These are phyloP conservation scores for Tranzscheliella williamsii DNA, from an alignment of 1,284 basidiomycete species.

Conservation along the genomic window DNA sequence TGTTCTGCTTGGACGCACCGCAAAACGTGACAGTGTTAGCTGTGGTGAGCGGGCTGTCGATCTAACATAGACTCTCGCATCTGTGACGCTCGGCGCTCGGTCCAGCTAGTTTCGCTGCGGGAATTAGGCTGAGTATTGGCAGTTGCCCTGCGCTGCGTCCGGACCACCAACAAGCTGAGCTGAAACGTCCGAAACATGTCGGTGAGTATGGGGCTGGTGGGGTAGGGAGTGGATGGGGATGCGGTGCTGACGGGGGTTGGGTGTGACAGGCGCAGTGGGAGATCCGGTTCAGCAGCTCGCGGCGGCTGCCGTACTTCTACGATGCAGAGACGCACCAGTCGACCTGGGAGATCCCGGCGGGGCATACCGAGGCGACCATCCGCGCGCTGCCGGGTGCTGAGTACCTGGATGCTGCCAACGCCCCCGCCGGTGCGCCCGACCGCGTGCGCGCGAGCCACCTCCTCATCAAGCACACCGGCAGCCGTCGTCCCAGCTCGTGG, in stretches of 20 bases:
- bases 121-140: too few species aligned
- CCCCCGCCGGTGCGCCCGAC: constrained; percentile 51
- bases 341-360: constrained; percentile 78
- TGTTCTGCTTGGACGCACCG: too few species aligned
- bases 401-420: constrained; percentile 39
- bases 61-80: too few species aligned
- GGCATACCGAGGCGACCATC: constrained; percentile 64
- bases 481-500: constrained; percentile 73
- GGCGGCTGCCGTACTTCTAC: constrained; percentile 85
- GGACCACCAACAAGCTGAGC: too few species aligned
- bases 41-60: too few species aligned
- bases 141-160: too few species aligned
- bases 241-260: neutral
- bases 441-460: constrained; percentile 92
- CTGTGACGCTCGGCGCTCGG: too few species aligned
- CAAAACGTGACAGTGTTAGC: too few species aligned
- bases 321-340: constrained; percentile 74
- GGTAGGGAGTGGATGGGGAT: constrained; percentile 5
- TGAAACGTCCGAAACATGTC: too few species aligned
- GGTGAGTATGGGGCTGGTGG: constrained; percentile 1
- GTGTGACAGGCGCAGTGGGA: constrained; percentile 55
- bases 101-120: too few species aligned
- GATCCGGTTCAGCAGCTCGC: constrained; percentile 72
- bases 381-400: constrained; percentile 52
- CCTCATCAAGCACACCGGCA: constrained; percentile 86